Evolutionary conservation across 352 stramenopile genomes (phyloP).

Genomic region (Phytopythium litorale): DNA sequence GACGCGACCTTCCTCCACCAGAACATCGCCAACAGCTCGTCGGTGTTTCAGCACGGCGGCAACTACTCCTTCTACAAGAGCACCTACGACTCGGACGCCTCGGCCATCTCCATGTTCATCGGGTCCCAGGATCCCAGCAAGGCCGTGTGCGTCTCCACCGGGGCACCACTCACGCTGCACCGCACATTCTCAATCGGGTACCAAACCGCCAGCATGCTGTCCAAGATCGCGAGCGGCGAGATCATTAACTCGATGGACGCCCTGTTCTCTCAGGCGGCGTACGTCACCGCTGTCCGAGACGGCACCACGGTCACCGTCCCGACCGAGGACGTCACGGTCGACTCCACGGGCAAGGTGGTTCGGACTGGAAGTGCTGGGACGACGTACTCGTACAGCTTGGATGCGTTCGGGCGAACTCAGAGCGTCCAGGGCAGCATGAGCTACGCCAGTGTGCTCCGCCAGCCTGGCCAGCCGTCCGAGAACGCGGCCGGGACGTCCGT

Average conservation of each 20-base stretch:
- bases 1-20: conserved; percentile 28
- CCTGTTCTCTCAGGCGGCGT: conserved; percentile 21
- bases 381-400: conserved; percentile 20
- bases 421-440: conserved; percentile 14
- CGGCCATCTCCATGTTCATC: conserved; percentile 26
- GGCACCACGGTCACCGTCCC: conserved; percentile 10
- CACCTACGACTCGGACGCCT: conserved; percentile 16
- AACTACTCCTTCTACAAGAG: conserved; percentile 24
- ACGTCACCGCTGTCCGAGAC: conserved; percentile 15
- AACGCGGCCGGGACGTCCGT: conserved; percentile 19
- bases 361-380: conserved; percentile 19
- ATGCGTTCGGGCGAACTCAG: conserved; percentile 17
- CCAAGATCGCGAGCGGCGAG: conserved; percentile 23
- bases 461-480: conserved; percentile 13
- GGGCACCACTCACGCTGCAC: conserved; percentile 24
- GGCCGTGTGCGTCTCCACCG: conserved; percentile 9
- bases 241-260: conserved; percentile 38
- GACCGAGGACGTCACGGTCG: conserved; percentile 27
- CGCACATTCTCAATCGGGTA: conserved; percentile 27
- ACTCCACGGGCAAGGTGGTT: conserved; percentile 19
- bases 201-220: conserved; percentile 24
- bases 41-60: conserved; percentile 16
- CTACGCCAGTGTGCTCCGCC: conserved; percentile 24
- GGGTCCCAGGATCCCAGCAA: conserved; percentile 6
- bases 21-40: conserved; percentile 14